Evolutionary conservation across 1,284 basidiomycete species (phyloP), one percentile per base, ranked within the genome.

Genomic region (Irpex sp.): DNA sequence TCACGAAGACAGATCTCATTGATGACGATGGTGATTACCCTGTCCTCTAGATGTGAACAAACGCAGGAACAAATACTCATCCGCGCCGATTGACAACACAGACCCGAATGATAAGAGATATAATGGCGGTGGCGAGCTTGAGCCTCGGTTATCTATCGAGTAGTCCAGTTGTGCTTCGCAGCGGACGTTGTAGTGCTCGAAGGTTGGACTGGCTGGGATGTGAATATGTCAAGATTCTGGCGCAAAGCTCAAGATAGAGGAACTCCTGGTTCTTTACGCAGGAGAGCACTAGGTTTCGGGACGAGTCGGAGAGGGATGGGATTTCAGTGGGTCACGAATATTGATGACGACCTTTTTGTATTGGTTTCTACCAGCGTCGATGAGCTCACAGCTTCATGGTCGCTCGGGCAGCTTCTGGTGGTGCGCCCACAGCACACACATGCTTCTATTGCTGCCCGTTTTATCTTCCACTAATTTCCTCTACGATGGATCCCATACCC

Each of bases 121-220:
- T 52, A 66, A 64, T 54, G 75, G 73, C 40, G 78, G 77, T 5
- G 66, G 67, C 40, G 70, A 73, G 17, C 74, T 82, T 47, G 77
- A 75, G 62, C 78, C 72, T 65, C 76, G 84, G 49, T 79, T 81
- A 68, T 83, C 85, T 17, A 85, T 82, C 61, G 82, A 85, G 72
- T 85, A 67, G 77, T 65, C 11, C 19, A 34, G 40, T 44, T 15
- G 19, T 5, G 17, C 7, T 51, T 37, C 11, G 36, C 11, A 4
- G 17, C 5, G 11, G 3, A 2, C 17, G 8, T 19, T 26, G 26
- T 26, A 4, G 26, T 26, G 26, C 26, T 26, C 26, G 26, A 26
- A 52, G 11, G 11, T 56, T 15, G 26, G 21, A 31, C 34, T 55
- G 19, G 8, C 9, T 34, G 21, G 13, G 17, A 17, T 36, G 34